Conservation (phyloP, 192 early-diverging fungal species). For the Chytriomyces sp. region DNA sequence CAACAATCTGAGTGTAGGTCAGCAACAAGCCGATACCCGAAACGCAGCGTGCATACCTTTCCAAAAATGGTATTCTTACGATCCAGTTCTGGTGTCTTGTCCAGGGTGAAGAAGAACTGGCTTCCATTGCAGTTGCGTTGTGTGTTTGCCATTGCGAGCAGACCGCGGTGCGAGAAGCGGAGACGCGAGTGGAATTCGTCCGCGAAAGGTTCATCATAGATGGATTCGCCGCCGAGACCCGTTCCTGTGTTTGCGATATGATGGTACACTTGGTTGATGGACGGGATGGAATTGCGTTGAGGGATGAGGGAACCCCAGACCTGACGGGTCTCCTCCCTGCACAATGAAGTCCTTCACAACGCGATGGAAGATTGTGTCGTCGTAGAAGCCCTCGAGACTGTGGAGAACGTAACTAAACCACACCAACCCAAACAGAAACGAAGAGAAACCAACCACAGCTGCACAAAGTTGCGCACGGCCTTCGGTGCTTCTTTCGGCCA, state of each 20-base stretch:
- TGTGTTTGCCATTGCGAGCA: constrained; percentile 89
- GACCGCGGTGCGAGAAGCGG: constrained; percentile 83
- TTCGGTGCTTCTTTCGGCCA: constrained; percentile 94
- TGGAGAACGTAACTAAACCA: constrained; percentile 9
- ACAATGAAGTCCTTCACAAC: constrained; percentile 88
- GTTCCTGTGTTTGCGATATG: too few relatives aligned
- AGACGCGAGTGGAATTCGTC: constrained; percentile 93
- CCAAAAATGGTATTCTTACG: constrained; percentile 94
- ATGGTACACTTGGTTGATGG: too few relatives aligned
- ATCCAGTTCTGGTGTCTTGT: constrained; percentile 78
- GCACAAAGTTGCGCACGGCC: constrained; percentile 93
- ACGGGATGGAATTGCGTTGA: background rate
- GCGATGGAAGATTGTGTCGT: constrained; percentile 87
- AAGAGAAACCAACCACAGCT: constrained; percentile 59
- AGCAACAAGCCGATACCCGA: background rate
- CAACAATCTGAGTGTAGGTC: constrained; percentile 63
- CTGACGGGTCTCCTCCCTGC: constrained; percentile 94
- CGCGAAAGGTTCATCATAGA: constrained; percentile 79
- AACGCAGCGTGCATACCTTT: constrained; percentile 55
- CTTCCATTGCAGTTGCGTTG: constrained; percentile 78
- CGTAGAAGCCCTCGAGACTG: constrained; percentile 85
- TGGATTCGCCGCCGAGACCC: constrained; percentile 82
- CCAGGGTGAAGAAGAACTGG: constrained; percentile 96
- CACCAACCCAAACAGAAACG: background rate
- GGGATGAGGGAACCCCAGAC: constrained; percentile 41